Conservation (phyloP, 768 basidiomycete genomes). For the Suillus luteus region DNA sequence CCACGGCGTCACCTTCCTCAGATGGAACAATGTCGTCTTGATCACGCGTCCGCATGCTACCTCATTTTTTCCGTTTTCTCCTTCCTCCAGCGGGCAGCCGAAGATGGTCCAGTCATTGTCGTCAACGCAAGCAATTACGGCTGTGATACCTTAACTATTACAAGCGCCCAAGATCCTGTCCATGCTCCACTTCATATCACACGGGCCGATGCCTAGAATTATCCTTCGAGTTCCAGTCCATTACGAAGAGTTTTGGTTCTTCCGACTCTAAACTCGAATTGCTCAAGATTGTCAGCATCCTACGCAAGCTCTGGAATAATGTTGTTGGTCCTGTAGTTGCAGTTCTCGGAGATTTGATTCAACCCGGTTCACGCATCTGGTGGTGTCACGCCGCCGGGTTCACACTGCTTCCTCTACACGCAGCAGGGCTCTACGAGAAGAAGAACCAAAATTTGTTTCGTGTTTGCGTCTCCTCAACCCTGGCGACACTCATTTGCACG, state of each 20-base stretch:
- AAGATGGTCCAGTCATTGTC: constrained; percentile 21
- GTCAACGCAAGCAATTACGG: constrained; percentile 18
- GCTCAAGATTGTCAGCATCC: neutral
- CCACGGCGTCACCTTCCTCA: no score
- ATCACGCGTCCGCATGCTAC: neutral
- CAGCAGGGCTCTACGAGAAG: constrained; percentile 31
- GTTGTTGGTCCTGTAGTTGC: constrained; percentile 6
- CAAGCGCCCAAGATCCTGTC: neutral
- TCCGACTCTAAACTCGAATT: neutral
- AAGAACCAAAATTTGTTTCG: neutral
- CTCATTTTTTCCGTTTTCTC: constrained; percentile 20
- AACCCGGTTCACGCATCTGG: constrained; percentile 9
- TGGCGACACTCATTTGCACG: constrained; percentile 5
- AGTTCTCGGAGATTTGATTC: constrained; percentile 6
- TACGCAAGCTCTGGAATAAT: constrained; percentile 2
- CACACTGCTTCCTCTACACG: constrained; percentile 35
- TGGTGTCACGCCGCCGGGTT: constrained; percentile 19
- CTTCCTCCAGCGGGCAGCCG: constrained; percentile 19
- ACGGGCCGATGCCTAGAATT: neutral
- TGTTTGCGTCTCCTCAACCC: constrained; percentile 2
- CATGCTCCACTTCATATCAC: constrained; percentile 5
- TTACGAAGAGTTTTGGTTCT: neutral
- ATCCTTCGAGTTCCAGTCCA: neutral
- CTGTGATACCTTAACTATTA: constrained; percentile 17
- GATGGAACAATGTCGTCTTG: no score